A percentile compares a stretch with the other conserved stretches of the same genome.
These are phyloP conservation scores for Nigrograna mackinnonii DNA, from an alignment of 2,329 filamentous ascomycete genomes.

Conservation along the genomic window DNA sequence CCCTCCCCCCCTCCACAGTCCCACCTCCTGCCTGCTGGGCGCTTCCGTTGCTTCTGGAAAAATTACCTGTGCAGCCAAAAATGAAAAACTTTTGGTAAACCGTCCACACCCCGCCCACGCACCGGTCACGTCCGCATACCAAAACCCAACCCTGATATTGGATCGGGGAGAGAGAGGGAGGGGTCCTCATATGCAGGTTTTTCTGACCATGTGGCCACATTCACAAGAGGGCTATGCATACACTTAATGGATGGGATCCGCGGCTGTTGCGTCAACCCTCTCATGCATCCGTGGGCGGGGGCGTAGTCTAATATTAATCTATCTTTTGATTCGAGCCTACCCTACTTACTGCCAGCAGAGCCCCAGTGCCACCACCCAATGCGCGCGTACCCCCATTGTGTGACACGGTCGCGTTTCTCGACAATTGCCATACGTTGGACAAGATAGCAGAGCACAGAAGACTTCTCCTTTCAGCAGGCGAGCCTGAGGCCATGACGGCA, in stretches of 20 bases:
- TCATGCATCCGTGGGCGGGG: background rate
- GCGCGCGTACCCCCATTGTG: no score
- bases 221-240: background rate
- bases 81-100: background rate
- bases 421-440: no score
- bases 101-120: background rate
- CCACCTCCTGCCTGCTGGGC: background rate
- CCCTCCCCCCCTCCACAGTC: background rate
- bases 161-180: background rate
- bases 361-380: no score
- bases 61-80: no score
- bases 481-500: no score
- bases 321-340: no score
- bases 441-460: no score
- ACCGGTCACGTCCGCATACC: background rate
- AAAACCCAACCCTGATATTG: no score
- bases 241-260: background rate
- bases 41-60: slow-evolving; percentile 6
- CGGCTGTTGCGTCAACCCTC: slow-evolving; percentile 5
- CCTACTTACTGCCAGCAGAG: no score
- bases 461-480: no score
- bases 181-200: background rate
- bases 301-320: slow-evolving; percentile 4
- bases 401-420: no score
- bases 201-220: slow-evolving; percentile 7